A percentile compares a stretch with the other conserved stretches of the same genome.
phyloP scores from a whole-genome alignment of 371 early-diverging fungal species.

The Mucor ambiguus region DNA sequence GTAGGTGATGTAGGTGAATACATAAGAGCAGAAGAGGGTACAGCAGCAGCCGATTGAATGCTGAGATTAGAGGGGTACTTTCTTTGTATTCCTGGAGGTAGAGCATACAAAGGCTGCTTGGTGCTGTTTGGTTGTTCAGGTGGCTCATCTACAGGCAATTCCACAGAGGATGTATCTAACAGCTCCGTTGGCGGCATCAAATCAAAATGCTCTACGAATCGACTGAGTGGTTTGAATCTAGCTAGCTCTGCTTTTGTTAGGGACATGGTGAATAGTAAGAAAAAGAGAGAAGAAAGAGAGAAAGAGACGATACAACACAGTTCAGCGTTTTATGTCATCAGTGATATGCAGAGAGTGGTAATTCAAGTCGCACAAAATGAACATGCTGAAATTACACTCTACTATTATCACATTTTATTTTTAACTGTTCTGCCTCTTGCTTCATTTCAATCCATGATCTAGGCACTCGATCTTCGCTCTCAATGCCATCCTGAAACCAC shows the following conservation, averaged over 20 bases:
- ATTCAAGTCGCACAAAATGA: not conserved
- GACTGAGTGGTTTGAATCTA: slow-evolving; percentile 4
- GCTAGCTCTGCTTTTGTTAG: not conserved
- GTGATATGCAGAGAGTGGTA: not conserved
- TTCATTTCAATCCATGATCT: slow-evolving; percentile 14
- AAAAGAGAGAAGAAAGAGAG: not conserved
- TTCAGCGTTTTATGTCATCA: not conserved
- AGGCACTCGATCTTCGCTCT: not conserved
- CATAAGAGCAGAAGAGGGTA: not conserved
- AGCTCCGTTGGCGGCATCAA: slow-evolving; percentile 13
- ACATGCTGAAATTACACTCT: not conserved
- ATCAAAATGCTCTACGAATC: slow-evolving; percentile 17
- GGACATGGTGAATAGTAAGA: not conserved
- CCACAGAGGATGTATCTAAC: not conserved
- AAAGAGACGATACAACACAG: not conserved
- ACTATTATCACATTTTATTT: not conserved
- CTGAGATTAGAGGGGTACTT: not conserved
- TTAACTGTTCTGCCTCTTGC: slow-evolving; percentile 14
- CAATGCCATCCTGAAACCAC: slow-evolving; percentile 1
- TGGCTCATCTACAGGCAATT: not conserved
- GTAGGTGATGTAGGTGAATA: slow-evolving; percentile 1
- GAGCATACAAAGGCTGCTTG: not conserved
- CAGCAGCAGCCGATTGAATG: not conserved
- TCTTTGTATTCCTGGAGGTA: not conserved
- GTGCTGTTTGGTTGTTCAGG: not conserved